These are phyloP conservation scores for Cicer judaicum DNA, from an alignment of 306 rosid species.

Conservation along the genomic window DNA sequence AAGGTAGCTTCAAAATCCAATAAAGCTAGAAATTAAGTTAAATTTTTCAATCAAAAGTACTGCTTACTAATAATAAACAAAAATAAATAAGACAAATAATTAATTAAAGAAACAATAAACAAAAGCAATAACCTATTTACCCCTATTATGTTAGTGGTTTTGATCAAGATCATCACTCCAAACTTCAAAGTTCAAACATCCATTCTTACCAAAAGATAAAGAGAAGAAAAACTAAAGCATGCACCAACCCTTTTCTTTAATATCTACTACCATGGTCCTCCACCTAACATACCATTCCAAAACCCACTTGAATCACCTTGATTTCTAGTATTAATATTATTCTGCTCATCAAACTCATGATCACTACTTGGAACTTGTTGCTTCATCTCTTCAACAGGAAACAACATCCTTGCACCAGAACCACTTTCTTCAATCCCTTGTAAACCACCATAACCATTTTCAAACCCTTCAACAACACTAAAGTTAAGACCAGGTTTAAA, in stretches of 20 bases:
- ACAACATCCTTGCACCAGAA: conserved; percentile 83
- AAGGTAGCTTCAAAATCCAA: conserved; percentile 49
- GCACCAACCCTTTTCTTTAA: conserved; percentile 32
- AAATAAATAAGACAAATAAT: background rate
- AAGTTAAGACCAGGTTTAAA: conserved; percentile 74
- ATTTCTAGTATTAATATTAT: conserved; percentile 38
- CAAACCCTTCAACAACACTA: conserved; percentile 72
- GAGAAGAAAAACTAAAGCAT: conserved; percentile 6
- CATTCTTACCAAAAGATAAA: conserved; percentile 42
- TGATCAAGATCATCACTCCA: conserved; percentile 44
- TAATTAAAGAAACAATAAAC: conserved; percentile 35
- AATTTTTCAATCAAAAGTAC: conserved; percentile 12
- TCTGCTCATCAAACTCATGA: conserved; percentile 55
- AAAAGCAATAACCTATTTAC: conserved; percentile 50
- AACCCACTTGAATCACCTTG: conserved; percentile 72
- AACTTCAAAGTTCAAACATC: conserved; percentile 51
- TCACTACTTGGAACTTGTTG: conserved; percentile 64
- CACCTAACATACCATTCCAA: conserved; percentile 96
- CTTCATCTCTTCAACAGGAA: conserved; percentile 77
- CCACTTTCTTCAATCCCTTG: conserved; percentile 62
- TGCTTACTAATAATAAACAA: background rate
- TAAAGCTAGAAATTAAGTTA: no score
- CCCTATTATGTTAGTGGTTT: conserved; percentile 66
- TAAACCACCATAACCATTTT: conserved; percentile 60
- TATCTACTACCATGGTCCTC: conserved; percentile 77